Conservation (phyloP, 495 filamentous ascomycete genomes). For the Trichoderma reesei region DNA sequence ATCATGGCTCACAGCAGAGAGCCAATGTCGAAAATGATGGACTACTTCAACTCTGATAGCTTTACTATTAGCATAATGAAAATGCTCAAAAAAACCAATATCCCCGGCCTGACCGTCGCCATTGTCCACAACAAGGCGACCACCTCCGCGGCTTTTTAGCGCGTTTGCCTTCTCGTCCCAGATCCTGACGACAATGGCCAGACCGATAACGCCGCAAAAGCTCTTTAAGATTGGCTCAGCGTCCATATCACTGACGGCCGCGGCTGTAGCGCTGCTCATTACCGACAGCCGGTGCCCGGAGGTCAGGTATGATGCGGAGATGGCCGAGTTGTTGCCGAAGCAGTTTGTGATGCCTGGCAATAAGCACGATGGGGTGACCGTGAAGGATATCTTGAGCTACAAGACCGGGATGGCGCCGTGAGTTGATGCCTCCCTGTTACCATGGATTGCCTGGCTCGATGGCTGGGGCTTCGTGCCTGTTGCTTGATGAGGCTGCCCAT, state of each 20-base stretch:
- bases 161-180: slow-evolving; percentile 18
- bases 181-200: neutral
- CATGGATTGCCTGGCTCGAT: neutral
- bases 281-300: slow-evolving; percentile 25
- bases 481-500: neutral
- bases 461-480: neutral
- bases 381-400: slow-evolving; percentile 21
- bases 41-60: neutral
- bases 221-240: slow-evolving; percentile 33
- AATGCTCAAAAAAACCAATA: slow-evolving; percentile 15
- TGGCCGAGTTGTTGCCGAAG: slow-evolving; percentile 38
- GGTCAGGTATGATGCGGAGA: slow-evolving; percentile 37
- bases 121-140: slow-evolving; percentile 31
- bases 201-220: slow-evolving; percentile 25
- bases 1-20: neutral
- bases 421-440: neutral
- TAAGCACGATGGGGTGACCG: slow-evolving; percentile 30
- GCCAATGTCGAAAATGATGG: neutral
- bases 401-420: neutral
- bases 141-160: slow-evolving; percentile 18
- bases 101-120: slow-evolving; percentile 39
- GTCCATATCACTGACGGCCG: slow-evolving; percentile 46
- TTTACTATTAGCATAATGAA: neutral
- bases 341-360: slow-evolving; percentile 42
- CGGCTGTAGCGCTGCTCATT: slow-evolving; percentile 37